Base-by-base conservation (phyloP, 768 basidiomycete genomes). In the Rhodosporidiobolus odoratus region DNA sequence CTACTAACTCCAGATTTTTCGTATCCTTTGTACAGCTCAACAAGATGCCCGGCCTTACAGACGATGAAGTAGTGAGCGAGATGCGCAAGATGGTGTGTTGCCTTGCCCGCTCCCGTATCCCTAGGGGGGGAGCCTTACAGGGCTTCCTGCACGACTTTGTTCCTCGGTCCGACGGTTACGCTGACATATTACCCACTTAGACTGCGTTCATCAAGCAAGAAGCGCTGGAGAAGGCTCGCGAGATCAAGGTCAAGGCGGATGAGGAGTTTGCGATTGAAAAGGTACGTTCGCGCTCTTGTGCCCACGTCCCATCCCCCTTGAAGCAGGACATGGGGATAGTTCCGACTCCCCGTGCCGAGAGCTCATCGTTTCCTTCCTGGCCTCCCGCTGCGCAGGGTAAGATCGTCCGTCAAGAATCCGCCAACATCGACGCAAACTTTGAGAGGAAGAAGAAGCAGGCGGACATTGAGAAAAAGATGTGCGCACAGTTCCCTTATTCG, bases 181-280 rank as follows among this genome's bases (percentile, higher is more conserved):
- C 52, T 53, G 27, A 53, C 52, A 30, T 32, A n/a, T 32, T 32
- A 8, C 19, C 27, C 43, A 50, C 8, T 40, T 79, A 95, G 94
- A 91, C 95, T 57, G 88, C 92, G 62, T 97, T 97, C 84, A 98
- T 98, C 85, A 95, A 91, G 82, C 96, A 98, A 79, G 96, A 99
- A 81, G 95, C 95, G 7, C 80, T 91, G 74, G 95, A 99, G 83
- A 99, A 99, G 82, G 94, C 92, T 1, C 84, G 96, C 13, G 96
- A 99, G 82, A 93, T 99, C 71, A 88, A 85, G 73, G 92, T 97
- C 69, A 99, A 99, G 80, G 95, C 96, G 0, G 93, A 99, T 72
- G 94, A 98, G 80, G 95, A 99, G 82, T 98, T 98, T 78, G 90
- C 95, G 27, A 98, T 99, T 75, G 96, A 99, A 80, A 99, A 99